These are phyloP conservation scores for Madurella mycetomatis DNA, from an alignment of 2,329 filamentous ascomycete species.

Conservation along the genomic window DNA sequence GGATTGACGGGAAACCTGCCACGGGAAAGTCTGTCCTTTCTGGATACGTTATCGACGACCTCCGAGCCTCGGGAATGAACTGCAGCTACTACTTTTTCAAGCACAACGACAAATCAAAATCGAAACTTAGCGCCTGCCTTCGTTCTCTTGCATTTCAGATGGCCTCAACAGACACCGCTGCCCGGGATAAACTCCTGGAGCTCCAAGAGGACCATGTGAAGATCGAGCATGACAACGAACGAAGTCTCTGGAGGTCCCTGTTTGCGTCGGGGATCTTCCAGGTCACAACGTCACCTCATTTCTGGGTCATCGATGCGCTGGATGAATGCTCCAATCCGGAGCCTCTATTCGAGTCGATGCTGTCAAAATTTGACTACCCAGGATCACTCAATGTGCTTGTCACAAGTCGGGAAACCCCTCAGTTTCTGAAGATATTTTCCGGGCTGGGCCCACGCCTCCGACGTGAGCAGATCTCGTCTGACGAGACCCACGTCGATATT, in stretches of 20 bases:
- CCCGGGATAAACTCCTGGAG: background rate
- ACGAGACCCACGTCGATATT: no score
- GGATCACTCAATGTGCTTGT: no score
- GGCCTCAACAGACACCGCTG: background rate
- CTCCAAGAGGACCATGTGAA: background rate
- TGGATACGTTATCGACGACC: background rate
- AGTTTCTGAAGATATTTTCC: no score
- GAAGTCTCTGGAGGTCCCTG: background rate
- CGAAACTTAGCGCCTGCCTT: background rate
- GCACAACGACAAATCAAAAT: background rate
- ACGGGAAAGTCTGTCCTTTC: background rate
- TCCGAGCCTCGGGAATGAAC: background rate
- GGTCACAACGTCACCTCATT: background rate
- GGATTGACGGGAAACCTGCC: background rate
- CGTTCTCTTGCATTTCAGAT: background rate
- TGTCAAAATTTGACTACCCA: no score
- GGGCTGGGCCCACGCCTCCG: no score
- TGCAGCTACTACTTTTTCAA: background rate
- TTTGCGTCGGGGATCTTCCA: background rate
- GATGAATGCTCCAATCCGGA: background rate
- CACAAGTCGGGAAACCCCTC: no score
- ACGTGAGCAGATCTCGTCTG: no score
- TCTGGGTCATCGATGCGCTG: background rate
- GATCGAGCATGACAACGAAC: background rate
- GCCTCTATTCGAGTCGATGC: no score